Evolutionary conservation across 192 early-diverging fungal species (phyloP), one percentile per base, ranked within the genome.

Genomic region (Oehlia diaphana): DNA sequence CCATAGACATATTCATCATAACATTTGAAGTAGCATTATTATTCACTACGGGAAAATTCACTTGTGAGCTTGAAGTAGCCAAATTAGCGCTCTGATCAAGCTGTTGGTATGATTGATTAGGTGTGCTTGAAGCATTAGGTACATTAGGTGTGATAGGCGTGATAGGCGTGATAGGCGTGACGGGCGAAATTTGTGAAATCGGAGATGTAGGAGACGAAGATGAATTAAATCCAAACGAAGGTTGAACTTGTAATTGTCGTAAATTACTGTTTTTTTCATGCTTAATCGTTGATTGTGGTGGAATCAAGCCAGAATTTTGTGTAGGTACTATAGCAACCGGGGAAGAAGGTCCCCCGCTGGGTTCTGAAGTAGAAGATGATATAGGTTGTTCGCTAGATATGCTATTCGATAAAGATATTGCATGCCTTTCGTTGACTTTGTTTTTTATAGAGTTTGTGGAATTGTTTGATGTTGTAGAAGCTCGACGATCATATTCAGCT

Each of bases 401-500:
- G 39, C 77, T 79, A 14, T 80, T 80, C 19, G 84, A 82, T n/a
- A 84, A 77, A 33, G 84, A 81, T 53, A 75, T 72, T 61, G 73
- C 81, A 39, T 77, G 71, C 4, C 50, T 79, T 14, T 72, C 63
- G 23, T 72, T 70, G 31, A 63, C 79, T 33, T 47, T 44, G 9
- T 72, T 64, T 69, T 63, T 82, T 76, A 70, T 83, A 47, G 76
- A 13, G 10, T 39, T 37, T 33, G 68, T 16, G 21, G 77, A 64
- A 72, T 72, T 72, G 3, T 9, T 44, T 23, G 74, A 21, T n/a
- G 16, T 33, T 9, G 35, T 26, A 35, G 28, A 7, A 31, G 61
- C 28, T 50, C 82, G 31, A 72, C 81, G 76, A 78, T 86, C 80
- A 72, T 82, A 78, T 79, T 90, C 82, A 3, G 31, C 49, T 42